A percentile compares a stretch with the other conserved stretches of the same genome.
Evolutionary conservation across 805 yeast species (phyloP).

Genomic region (Cyberlindnera galapagoensis): DNA sequence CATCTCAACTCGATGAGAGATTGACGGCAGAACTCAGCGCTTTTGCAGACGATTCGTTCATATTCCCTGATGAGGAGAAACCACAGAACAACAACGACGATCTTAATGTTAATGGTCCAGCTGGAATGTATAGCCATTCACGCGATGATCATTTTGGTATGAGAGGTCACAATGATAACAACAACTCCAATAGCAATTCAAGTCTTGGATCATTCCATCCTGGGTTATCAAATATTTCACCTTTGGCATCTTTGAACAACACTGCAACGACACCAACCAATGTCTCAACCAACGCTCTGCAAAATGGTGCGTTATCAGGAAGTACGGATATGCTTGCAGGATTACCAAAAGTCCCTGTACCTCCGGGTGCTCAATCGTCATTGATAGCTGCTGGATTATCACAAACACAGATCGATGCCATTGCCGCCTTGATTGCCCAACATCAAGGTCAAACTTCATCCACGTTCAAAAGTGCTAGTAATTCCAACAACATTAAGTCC

Average conservation of each 20-base stretch:
- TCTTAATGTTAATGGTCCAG: constrained; percentile 8
- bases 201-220: neutral
- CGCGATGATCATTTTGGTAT: constrained; percentile 1
- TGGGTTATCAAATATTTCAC: neutral
- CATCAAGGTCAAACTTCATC: too few relatives aligned
- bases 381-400: constrained; percentile 60
- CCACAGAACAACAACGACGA: constrained; percentile 28
- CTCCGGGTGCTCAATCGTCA: constrained; percentile 64
- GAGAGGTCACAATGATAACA: constrained; percentile 3
- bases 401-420: constrained; percentile 63
- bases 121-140: neutral
- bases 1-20: constrained; percentile 41
- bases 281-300: constrained; percentile 1
- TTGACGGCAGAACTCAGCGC: constrained; percentile 66
- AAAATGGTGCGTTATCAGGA: constrained; percentile 12
- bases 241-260: neutral
- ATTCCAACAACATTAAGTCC: neutral
- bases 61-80: constrained; percentile 79
- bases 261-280: constrained; percentile 1
- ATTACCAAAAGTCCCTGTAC: constrained; percentile 60
- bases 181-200: neutral
- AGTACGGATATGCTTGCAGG: constrained; percentile 33
- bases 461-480: neutral
- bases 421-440: constrained; percentile 68
- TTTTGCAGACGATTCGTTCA: constrained; percentile 74